Conservation (phyloP, 768 basidiomycete genomes). For the Termitomyces sp. region DNA sequence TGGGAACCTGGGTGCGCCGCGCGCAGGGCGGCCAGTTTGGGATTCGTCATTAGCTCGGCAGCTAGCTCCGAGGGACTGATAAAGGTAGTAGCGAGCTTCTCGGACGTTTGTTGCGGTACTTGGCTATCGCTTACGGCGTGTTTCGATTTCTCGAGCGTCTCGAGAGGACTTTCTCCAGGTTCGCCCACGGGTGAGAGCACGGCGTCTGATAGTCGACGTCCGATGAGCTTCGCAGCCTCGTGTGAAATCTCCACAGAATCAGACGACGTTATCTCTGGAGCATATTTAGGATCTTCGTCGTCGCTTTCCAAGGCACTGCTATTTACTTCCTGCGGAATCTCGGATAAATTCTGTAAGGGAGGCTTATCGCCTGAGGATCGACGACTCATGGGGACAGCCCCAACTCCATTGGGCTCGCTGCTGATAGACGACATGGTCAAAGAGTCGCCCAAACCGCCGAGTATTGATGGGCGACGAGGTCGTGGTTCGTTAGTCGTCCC, state of each 20-base stretch:
- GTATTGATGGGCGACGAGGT: conserved; percentile 26
- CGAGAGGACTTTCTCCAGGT: conserved; percentile 9
- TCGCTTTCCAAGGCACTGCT: conserved; percentile 48
- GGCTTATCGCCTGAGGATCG: conserved; percentile 11
- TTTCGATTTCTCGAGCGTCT: conserved; percentile 8
- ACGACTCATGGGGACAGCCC: conserved; percentile 7
- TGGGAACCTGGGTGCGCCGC: conserved; percentile 6
- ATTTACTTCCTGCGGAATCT: conserved; percentile 24
- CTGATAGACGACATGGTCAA: conserved; percentile 36
- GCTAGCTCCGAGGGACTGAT: conserved; percentile 34
- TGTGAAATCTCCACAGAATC: conserved; percentile 11
- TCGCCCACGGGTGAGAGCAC: conserved; percentile 24
- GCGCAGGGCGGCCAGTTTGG: conserved; percentile 37
- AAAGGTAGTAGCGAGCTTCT: conserved; percentile 23
- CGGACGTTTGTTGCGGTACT: conserved; percentile 4
- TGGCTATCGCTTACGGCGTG: conserved; percentile 3
- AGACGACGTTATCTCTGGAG: not conserved
- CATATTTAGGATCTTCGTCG: conserved; percentile 20
- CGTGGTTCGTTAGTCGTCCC: conserved; percentile 16
- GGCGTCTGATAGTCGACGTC: conserved; percentile 37
- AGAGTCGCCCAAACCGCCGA: conserved; percentile 25
- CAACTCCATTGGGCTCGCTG: conserved; percentile 3
- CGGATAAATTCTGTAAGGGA: conserved; percentile 9
- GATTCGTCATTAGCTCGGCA: conserved; percentile 35
- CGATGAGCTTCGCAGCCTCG: conserved; percentile 27